A percentile compares a stretch with the other conserved stretches of the same genome.
Evolutionary conservation across 2,329 filamentous ascomycete species (phyloP).

Genomic region (Ophiognomonia clavigignenti-juglandacearum): DNA sequence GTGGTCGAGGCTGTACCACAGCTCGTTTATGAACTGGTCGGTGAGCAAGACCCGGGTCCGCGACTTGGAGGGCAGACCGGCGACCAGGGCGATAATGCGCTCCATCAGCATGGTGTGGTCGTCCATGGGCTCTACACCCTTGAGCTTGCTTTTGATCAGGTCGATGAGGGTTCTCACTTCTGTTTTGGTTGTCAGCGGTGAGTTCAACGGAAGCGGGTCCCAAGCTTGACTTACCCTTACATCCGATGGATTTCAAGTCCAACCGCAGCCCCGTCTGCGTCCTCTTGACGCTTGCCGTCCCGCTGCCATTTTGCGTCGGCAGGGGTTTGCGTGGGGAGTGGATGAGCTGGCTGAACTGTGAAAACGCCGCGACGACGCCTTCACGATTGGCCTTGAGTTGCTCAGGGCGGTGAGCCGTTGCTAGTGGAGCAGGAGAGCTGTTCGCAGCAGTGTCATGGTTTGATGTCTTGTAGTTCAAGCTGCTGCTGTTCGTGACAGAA

Average conservation of each 20-base stretch:
- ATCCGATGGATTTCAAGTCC: conserved; percentile 53
- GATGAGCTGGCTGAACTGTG: conserved; percentile 29
- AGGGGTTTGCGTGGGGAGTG: conserved; percentile 55
- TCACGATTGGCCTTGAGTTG: conserved; percentile 24
- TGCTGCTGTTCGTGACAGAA: not conserved
- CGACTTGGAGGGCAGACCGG: conserved; percentile 58
- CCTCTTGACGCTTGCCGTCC: conserved; percentile 48
- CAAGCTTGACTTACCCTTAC: conserved; percentile 32
- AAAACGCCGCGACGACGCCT: conserved; percentile 29
- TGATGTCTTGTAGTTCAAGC: too few relatives aligned
- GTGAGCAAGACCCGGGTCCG: conserved; percentile 59
- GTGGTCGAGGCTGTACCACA: conserved; percentile 70
- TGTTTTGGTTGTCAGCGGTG: conserved; percentile 24
- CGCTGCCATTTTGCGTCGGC: conserved; percentile 58
- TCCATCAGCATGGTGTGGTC: conserved; percentile 79
- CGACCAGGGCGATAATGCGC: conserved; percentile 64
- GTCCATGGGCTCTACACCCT: conserved; percentile 58
- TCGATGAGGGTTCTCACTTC: conserved; percentile 60
- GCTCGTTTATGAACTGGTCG: conserved; percentile 60
- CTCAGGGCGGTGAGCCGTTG: conserved; percentile 16
- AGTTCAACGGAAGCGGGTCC: too few relatives aligned
- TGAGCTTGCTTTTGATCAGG: conserved; percentile 57
- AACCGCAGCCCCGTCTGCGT: conserved; percentile 46
- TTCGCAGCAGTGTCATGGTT: conserved; percentile 12
- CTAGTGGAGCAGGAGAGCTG: conserved; percentile 12